Conservation (phyloP, 257 asterid genomes). For the Solanum peruvianum region DNA sequence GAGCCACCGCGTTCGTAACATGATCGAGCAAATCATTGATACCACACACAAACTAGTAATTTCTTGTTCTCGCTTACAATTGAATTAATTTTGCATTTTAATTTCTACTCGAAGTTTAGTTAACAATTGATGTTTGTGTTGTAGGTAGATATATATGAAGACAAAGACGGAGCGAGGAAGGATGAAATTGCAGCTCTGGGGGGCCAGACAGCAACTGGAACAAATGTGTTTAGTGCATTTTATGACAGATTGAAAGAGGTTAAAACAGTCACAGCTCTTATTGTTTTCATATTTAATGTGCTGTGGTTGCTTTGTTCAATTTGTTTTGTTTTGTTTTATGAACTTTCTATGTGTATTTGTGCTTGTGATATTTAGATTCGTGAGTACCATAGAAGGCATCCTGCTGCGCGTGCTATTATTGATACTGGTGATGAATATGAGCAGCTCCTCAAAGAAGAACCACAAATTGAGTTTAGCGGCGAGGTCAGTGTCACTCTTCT, state of each 20-base stretch:
- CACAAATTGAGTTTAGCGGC: slow-evolving; percentile 76
- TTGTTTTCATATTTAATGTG: not conserved
- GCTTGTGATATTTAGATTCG: slow-evolving; percentile 45
- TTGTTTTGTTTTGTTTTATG: not conserved
- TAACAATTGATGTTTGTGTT: not conserved
- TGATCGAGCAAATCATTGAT: slow-evolving; percentile 68
- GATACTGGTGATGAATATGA: slow-evolving; percentile 83
- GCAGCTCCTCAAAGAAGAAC: slow-evolving; percentile 83
- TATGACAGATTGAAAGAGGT: slow-evolving; percentile 92
- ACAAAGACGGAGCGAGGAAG: slow-evolving; percentile 70
- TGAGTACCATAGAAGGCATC: slow-evolving; percentile 88
- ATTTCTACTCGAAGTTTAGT: not conserved
- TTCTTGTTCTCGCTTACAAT: not conserved
- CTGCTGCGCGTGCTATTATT: slow-evolving; percentile 61
- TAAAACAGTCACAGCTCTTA: not conserved
- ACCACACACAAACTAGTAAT: slow-evolving; percentile 61
- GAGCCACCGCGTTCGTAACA: slow-evolving; percentile 86
- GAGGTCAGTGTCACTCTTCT: slow-evolving; percentile 41
- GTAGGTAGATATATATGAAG: slow-evolving; percentile 80
- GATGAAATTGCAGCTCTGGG: slow-evolving; percentile 98
- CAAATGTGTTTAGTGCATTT: slow-evolving; percentile 88
- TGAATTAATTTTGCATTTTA: not conserved
- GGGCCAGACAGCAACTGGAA: slow-evolving; percentile 73
- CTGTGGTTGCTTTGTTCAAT: not conserved
- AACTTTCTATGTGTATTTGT: not conserved